Percentiles rank a stretch among this genome's conserved stretches.
These are phyloP conservation scores for Rhodotorula glutinis DNA, from an alignment of 1,284 basidiomycete species.

Conservation along the genomic window DNA sequence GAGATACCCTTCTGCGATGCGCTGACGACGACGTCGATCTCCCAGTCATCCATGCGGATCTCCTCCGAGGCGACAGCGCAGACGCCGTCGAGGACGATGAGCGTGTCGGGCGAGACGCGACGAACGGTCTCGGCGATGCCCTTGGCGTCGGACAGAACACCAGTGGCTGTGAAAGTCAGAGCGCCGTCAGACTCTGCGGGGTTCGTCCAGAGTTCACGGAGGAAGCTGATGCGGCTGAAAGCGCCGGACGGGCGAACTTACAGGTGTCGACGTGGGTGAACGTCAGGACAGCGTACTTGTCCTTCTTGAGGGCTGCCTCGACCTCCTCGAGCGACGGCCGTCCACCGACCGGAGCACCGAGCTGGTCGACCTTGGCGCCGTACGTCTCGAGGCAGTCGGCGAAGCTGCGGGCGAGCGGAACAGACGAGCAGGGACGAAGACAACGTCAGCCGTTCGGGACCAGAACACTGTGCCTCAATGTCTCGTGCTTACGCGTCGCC, in stretches of 20 bases:
- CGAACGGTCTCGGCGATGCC: constrained; percentile 71
- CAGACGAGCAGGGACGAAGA: no score
- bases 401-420: constrained; percentile 15
- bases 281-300: constrained; percentile 85
- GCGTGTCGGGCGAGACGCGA: constrained; percentile 76
- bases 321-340: constrained; percentile 64
- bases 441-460: no score
- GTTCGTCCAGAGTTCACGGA: background rate
- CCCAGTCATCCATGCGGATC: constrained; percentile 89
- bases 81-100: constrained; percentile 85
- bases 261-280: constrained; percentile 71
- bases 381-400: constrained; percentile 69
- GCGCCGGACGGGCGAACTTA: constrained; percentile 9
- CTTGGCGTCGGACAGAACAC: constrained; percentile 81
- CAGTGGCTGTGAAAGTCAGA: constrained; percentile 48
- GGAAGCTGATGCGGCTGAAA: background rate
- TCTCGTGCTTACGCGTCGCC: constrained; percentile 58
- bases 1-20: constrained; percentile 96
- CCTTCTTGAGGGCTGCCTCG: constrained; percentile 67
- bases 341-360: constrained; percentile 78
- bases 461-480: no score
- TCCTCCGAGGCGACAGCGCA: constrained; percentile 96
- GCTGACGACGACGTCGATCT: constrained; percentile 76
- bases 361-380: constrained; percentile 81
- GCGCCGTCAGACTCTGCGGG: no score